phyloP scores from a whole-genome alignment of 2,329 filamentous ascomycete genomes.

The Didymella pinodella region DNA sequence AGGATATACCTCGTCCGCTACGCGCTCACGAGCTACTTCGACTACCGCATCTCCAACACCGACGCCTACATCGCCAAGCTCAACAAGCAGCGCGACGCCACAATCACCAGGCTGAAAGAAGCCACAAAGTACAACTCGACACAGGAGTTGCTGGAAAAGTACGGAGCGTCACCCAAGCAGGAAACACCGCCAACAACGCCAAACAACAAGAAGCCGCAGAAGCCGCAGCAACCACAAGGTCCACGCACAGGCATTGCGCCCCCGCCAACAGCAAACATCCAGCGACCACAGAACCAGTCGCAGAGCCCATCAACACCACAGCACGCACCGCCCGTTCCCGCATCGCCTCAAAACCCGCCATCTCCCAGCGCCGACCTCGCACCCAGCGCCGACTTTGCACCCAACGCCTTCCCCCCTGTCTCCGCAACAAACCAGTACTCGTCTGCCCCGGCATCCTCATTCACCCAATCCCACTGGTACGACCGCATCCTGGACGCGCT shows the following conservation, averaged over 20 bases:
- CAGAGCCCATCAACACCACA: slow-evolving; percentile 44
- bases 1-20: slow-evolving; percentile 83
- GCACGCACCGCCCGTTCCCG: slow-evolving; percentile 24
- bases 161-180: slow-evolving; percentile 68
- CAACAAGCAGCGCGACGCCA: slow-evolving; percentile 80
- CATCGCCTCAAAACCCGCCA: slow-evolving; percentile 35
- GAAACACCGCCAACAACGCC: slow-evolving; percentile 52
- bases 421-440: slow-evolving; percentile 44
- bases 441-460: slow-evolving; percentile 47
- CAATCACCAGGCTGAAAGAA: slow-evolving; percentile 92
- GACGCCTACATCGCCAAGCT: slow-evolving; percentile 75
- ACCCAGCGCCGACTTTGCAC: slow-evolving; percentile 71
- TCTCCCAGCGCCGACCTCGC: slow-evolving; percentile 17
- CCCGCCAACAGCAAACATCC: slow-evolving; percentile 72
- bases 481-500: slow-evolving; percentile 91
- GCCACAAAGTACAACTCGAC: slow-evolving; percentile 97
- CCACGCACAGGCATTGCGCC: slow-evolving; percentile 64
- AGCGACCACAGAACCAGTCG: slow-evolving; percentile 43
- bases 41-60: slow-evolving; percentile 77
- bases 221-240: slow-evolving; percentile 39
- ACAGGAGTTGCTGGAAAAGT: slow-evolving; percentile 90
- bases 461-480: slow-evolving; percentile 78
- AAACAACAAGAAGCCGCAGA: slow-evolving; percentile 41
- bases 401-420: slow-evolving; percentile 67
- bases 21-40: slow-evolving; percentile 74